Evolutionary conservation across 1,139 yeast genomes (phyloP), one percentile per base, ranked within the genome.

Genomic region (Arxiozyma slooffiae): DNA sequence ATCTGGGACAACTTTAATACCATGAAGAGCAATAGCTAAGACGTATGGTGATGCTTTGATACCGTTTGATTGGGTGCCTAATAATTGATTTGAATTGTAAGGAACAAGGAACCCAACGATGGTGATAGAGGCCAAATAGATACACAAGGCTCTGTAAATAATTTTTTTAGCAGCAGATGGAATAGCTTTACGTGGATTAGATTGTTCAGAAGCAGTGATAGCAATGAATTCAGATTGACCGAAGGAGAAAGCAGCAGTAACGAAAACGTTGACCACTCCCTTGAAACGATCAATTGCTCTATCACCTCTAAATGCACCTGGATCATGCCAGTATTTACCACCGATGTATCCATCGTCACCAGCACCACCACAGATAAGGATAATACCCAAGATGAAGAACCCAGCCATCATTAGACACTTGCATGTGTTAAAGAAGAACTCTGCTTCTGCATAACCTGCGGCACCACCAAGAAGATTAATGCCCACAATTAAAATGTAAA

Each of bases 161-260:
- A 84, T 86, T 64, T 82, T 87, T 66, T 83, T 84, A 50, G 82
- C 80, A 40, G 92, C 92, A 52, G 77, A 71, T 53, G 92, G 90
- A 51, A 85, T 75, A 18, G 86, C 71, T 62, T 77, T 78, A 63
- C 84, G 74, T 54, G 96, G 96, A 69, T 87, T 85, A 48, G 77
- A 74, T 51, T 95, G 84, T 69, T 90, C 97, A 30, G 95, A 89
- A 38, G 96, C 94, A 37, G 95, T 90, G 59, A 90, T 74, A 50
- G 95, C 96, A 53, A 85, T 81, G 60, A 84, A 74, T 70, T 87
- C 95, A 46, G 87, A 79, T 60, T 94, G 94, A 50, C 90, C 89
- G 61, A 85, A 84, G 4, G 96, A 81, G 68, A 87, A 89, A 7
- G 96, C 94, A 26, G 95, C 94, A 36, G 83, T 79, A 48, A 89